These are phyloP conservation scores for Endogone sp. DNA, from an alignment of 192 early-diverging fungal genomes.

Conservation along the genomic window DNA sequence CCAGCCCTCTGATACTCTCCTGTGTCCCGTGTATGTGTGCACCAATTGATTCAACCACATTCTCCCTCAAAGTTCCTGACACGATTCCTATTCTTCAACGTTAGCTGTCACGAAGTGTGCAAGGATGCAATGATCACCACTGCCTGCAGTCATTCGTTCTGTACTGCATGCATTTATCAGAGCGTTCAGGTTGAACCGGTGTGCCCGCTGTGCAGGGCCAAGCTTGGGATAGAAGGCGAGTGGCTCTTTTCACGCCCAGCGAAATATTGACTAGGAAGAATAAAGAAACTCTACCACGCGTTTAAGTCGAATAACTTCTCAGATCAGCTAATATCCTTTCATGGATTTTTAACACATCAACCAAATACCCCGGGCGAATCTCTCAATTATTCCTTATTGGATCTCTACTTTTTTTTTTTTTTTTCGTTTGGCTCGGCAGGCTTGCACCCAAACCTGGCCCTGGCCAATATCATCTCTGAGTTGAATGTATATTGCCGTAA, in stretches of 20 bases:
- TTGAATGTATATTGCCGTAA: constrained; percentile 50
- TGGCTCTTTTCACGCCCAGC: no score
- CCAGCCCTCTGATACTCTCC: constrained; percentile 34
- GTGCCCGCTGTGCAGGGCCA: constrained; percentile 55
- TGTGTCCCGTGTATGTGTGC: constrained; percentile 38
- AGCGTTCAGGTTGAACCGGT: constrained; percentile 46
- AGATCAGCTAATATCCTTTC: neutral
- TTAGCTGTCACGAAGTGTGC: constrained; percentile 56
- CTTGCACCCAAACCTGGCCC: constrained; percentile 53
- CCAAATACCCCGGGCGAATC: neutral
- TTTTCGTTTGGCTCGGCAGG: neutral
- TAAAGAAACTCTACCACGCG: neutral
- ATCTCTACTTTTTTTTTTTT: no score
- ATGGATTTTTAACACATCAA: neutral
- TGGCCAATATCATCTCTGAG: constrained; percentile 47
- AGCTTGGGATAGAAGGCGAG: constrained; percentile 36
- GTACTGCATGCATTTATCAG: constrained; percentile 51
- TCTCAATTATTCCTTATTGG: constrained; percentile 9
- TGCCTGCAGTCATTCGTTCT: constrained; percentile 60
- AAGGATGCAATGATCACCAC: constrained; percentile 53
- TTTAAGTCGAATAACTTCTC: neutral
- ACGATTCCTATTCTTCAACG: neutral
- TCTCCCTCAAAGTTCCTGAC: constrained; percentile 1
- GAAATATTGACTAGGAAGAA: no score
- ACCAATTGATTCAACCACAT: neutral